Evolutionary conservation across 495 filamentous ascomycete species (phyloP).

Genomic region (Annulohypoxylon bovei): DNA sequence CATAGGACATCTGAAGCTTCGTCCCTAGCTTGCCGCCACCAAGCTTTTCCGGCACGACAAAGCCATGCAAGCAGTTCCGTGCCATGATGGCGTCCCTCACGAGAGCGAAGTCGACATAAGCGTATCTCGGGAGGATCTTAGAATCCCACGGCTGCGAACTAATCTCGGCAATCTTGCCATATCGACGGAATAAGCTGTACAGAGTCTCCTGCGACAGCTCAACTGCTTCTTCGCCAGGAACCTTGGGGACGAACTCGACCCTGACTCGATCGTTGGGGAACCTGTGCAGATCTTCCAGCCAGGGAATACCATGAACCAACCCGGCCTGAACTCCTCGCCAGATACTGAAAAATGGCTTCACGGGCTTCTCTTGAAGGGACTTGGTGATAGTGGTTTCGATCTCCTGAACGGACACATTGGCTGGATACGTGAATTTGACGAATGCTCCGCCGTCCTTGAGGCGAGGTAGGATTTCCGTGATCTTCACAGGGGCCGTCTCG

Average conservation of each 20-base stretch:
- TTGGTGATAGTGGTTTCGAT: conserved; percentile 62
- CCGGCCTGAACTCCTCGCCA: conserved; percentile 73
- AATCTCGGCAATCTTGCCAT: conserved; percentile 89
- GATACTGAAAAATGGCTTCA: conserved; percentile 90
- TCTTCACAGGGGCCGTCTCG: conserved; percentile 64
- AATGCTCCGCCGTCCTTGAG: conserved; percentile 94
- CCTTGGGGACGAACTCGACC: conserved; percentile 83
- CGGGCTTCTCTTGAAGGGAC: conserved; percentile 71
- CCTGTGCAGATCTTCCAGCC: conserved; percentile 92
- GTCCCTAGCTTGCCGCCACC: conserved; percentile 81
- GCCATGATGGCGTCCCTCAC: conserved; percentile 83
- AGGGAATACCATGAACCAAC: conserved; percentile 84
- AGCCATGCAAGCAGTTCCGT: conserved; percentile 92
- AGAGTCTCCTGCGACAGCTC: conserved; percentile 88
- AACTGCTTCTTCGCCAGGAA: conserved; percentile 68
- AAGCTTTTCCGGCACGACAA: conserved; percentile 66
- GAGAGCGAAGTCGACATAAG: conserved; percentile 76
- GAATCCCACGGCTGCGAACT: conserved; percentile 80
- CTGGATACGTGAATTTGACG: conserved; percentile 79
- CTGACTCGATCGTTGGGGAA: conserved; percentile 77
- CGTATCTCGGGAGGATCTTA: conserved; percentile 81
- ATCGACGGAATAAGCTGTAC: conserved; percentile 87
- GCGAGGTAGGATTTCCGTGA: conserved; percentile 82
- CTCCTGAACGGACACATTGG: conserved; percentile 61
- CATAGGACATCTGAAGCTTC: conserved; percentile 80